A percentile compares a stretch with the other conserved stretches of the same genome.
Evolutionary conservation across 148 eudicot genomes (phyloP).

Genomic region (Selenicereus undatus): DNA sequence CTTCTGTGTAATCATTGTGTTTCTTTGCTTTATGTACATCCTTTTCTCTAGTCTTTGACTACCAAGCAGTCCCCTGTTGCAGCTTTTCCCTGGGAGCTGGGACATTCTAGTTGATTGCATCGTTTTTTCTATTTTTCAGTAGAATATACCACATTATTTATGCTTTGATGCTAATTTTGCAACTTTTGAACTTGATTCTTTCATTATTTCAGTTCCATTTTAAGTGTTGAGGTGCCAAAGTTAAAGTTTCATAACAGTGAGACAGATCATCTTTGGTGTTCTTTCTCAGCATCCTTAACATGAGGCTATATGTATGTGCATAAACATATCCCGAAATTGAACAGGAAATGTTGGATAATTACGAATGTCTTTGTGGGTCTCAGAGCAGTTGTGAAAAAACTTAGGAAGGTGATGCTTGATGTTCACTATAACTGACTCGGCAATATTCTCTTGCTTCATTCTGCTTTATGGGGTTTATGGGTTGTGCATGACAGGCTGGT

Average conservation of each 20-base stretch:
- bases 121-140: neutral
- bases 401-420: neutral
- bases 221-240: neutral
- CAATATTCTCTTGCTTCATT: neutral
- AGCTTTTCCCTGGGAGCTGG: neutral
- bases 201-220: constrained; percentile 3
- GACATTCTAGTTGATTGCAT: neutral
- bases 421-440: neutral
- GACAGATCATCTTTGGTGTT: neutral
- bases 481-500: constrained; percentile 62
- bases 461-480: constrained; percentile 7
- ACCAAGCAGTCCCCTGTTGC: neutral
- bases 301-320: neutral
- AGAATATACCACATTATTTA: neutral
- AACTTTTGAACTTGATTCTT: neutral
- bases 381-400: neutral
- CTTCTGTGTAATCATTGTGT: neutral
- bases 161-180: neutral
- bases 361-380: neutral
- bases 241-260: neutral
- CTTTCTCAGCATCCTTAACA: neutral
- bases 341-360: neutral
- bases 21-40: neutral
- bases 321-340: neutral
- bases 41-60: neutral